A percentile compares a stretch with the other conserved stretches of the same genome.
These are phyloP conservation scores for Globisporangium cylindrosporum DNA, from an alignment of 352 stramenopile genomes.

Conservation along the genomic window DNA sequence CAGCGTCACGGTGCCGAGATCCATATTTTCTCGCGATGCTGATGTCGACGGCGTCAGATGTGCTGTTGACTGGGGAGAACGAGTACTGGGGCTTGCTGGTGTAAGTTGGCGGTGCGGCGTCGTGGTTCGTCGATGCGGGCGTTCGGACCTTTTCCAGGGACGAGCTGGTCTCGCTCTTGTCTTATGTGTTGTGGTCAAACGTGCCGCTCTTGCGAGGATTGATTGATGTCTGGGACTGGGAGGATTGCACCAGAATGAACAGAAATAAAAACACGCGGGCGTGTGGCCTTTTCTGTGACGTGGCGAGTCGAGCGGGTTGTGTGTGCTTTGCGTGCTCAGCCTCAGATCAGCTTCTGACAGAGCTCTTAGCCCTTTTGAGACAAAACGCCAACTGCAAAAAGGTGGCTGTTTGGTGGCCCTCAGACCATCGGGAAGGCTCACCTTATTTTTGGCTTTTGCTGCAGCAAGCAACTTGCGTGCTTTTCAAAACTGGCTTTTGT, in stretches of 20 bases:
- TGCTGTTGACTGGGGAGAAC: neutral
- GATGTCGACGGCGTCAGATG: constrained; percentile 5
- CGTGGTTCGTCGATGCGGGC: neutral
- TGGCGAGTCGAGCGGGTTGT: neutral
- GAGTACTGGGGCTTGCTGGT: neutral
- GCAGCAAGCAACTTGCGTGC: neutral
- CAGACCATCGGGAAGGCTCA: neutral
- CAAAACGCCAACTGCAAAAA: neutral
- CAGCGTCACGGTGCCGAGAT: constrained; percentile 49
- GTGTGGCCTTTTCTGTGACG: neutral
- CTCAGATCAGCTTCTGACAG: neutral
- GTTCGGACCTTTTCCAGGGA: neutral
- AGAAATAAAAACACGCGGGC: neutral
- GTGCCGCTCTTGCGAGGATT: neutral
- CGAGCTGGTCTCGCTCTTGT: neutral
- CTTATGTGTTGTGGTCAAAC: neutral
- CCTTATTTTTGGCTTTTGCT: neutral
- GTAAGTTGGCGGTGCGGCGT: neutral
- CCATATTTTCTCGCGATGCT: constrained; percentile 12
- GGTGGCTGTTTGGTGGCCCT: neutral
- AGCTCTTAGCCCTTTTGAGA: neutral
- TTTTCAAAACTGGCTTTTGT: constrained; percentile 5
- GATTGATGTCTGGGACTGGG: neutral
- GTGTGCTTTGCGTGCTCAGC: neutral
- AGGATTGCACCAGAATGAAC: neutral